Percentiles rank a stretch among this genome's conserved stretches.
phyloP scores from a whole-genome alignment of 2,329 filamentous ascomycete genomes.

The Gaeumannomyces sp. region DNA sequence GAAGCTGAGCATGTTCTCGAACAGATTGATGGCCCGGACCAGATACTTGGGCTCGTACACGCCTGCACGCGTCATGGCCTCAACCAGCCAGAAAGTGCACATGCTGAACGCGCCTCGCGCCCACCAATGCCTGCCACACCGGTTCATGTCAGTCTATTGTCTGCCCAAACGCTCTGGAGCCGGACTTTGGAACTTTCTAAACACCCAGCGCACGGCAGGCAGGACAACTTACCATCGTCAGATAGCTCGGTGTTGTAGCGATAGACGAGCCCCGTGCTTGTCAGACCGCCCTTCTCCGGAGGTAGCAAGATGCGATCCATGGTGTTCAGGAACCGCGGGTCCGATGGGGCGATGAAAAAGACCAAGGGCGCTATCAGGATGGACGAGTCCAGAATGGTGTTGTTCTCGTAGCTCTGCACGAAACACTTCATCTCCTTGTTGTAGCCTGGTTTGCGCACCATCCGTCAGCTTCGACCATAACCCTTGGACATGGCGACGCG shows the following conservation, averaged over 20 bases:
- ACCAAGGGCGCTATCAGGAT: conserved; percentile 72
- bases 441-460: conserved; percentile 43
- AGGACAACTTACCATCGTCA: conserved; percentile 53
- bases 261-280: conserved; percentile 68
- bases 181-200: neutral
- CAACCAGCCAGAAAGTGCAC: conserved; percentile 80
- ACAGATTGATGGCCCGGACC: conserved; percentile 57
- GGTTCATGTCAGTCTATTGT: conserved; percentile 12
- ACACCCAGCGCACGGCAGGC: neutral
- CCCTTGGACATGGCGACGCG: neutral
- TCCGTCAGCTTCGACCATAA: neutral
- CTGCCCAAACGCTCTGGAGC: neutral
- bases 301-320: conserved; percentile 65
- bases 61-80: conserved; percentile 65
- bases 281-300: conserved; percentile 69
- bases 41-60: conserved; percentile 61
- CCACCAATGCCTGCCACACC: conserved; percentile 57
- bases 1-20: conserved; percentile 73
- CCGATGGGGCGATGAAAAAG: conserved; percentile 58
- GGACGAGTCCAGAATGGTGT: conserved; percentile 64
- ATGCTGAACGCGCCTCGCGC: conserved; percentile 69
- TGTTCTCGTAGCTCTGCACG: conserved; percentile 69
- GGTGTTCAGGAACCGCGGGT: conserved; percentile 67
- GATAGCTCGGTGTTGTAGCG: conserved; percentile 64
- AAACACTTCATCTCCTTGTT: conserved; percentile 64